These are phyloP conservation scores for Candida montana DNA, from an alignment of 805 yeast genomes.

Conservation along the genomic window DNA sequence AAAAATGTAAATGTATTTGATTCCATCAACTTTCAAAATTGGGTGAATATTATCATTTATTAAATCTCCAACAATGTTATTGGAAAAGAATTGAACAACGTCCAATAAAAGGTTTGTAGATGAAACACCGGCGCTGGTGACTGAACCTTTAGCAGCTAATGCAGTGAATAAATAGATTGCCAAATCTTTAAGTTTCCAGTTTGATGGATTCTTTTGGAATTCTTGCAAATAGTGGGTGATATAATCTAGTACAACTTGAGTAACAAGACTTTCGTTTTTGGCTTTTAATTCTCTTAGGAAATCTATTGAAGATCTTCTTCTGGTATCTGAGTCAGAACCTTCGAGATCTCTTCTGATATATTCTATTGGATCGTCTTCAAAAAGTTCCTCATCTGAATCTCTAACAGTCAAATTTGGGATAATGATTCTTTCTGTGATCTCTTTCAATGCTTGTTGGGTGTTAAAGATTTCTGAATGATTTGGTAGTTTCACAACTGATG, in stretches of 20 bases:
- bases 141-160: conserved; percentile 83
- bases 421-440: conserved; percentile 75
- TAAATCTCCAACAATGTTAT: conserved; percentile 79
- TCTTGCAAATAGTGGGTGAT: conserved; percentile 60
- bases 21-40: conserved; percentile 85
- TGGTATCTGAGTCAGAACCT: conserved; percentile 89
- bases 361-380: conserved; percentile 96
- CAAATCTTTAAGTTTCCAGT: conserved; percentile 85
- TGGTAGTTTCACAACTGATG: conserved; percentile 71
- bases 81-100: conserved; percentile 78
- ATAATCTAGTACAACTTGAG: conserved; percentile 68
- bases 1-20: conserved; percentile 82
- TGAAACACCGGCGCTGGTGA: conserved; percentile 83
- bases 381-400: conserved; percentile 83
- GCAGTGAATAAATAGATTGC: conserved; percentile 84
- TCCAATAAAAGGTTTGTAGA: conserved; percentile 81
- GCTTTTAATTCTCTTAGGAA: conserved; percentile 82
- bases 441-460: conserved; percentile 57
- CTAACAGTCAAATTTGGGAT: conserved; percentile 85
- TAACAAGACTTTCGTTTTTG: conserved; percentile 66
- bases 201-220: conserved; percentile 37
- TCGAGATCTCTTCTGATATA: conserved; percentile 90
- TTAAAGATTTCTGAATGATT: conserved; percentile 63
- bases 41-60: conserved; percentile 57
- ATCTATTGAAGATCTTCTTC: conserved; percentile 91